These are phyloP conservation scores for Gamarada debralockiae DNA, from an alignment of 495 filamentous ascomycete genomes.

Conservation along the genomic window DNA sequence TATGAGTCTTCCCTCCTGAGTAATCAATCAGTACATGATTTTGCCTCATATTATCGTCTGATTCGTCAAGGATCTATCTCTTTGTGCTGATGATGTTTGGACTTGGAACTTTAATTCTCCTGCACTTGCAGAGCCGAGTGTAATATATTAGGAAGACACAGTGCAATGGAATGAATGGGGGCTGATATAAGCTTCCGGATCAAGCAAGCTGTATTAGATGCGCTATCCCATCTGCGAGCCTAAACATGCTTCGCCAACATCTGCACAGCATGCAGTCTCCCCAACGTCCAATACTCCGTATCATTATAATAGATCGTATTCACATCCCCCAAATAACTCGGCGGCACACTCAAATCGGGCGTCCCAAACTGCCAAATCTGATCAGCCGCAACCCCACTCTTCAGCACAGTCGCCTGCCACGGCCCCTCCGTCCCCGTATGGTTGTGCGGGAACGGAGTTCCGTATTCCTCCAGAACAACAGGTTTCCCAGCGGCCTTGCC, in stretches of 20 bases:
- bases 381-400: conserved; percentile 25
- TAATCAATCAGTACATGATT: too few relatives aligned
- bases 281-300: conserved; percentile 21
- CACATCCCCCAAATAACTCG: conserved; percentile 15
- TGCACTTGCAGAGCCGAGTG: too few relatives aligned
- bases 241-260: conserved; percentile 27
- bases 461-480: conserved; percentile 23
- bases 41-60: too few relatives aligned
- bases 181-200: too few relatives aligned
- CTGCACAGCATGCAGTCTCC: conserved; percentile 17
- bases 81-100: too few relatives aligned
- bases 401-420: conserved; percentile 26
- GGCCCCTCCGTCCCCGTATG: conserved; percentile 13
- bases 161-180: too few relatives aligned
- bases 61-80: too few relatives aligned
- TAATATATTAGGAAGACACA: too few relatives aligned
- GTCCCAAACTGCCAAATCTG: conserved; percentile 32
- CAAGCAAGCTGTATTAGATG: too few relatives aligned
- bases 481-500: conserved; percentile 14
- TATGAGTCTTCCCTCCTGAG: too few relatives aligned
- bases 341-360: conserved; percentile 11
- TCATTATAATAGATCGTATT: conserved; percentile 24
- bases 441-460: conserved; percentile 16
- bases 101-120: too few relatives aligned
- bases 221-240: too few relatives aligned